Evolutionary conservation across 805 yeast genomes (phyloP).

Genomic region (Cyberlindnera galapagoensis): DNA sequence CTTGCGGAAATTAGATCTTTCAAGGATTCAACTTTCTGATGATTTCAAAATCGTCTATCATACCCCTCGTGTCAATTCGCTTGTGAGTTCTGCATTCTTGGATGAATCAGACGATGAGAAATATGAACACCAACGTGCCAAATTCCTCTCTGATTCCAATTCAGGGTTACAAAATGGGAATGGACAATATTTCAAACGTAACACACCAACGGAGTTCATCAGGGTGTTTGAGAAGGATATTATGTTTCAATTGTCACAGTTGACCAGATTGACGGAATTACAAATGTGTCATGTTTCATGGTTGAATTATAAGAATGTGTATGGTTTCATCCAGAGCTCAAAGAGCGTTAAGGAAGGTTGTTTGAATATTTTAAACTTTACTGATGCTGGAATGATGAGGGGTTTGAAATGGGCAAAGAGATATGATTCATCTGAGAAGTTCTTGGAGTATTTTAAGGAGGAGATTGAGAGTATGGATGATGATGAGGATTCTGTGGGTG

Average conservation of each 20-base stretch:
- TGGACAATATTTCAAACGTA: constrained; percentile 9
- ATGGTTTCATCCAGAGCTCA: constrained; percentile 22
- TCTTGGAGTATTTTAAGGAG: constrained; percentile 13
- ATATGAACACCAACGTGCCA: not conserved
- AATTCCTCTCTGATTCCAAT: constrained; percentile 19
- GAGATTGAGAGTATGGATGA: constrained; percentile 12
- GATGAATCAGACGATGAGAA: not conserved
- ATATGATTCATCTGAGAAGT: constrained; percentile 9
- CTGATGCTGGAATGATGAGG: constrained; percentile 44
- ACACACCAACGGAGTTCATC: constrained; percentile 14
- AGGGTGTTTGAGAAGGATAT: constrained; percentile 21
- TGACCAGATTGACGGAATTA: constrained; percentile 30
- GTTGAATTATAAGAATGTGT: constrained; percentile 35
- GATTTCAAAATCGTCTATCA: constrained; percentile 49
- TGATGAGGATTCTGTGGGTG: constrained; percentile 4
- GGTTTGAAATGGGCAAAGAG: constrained; percentile 38
- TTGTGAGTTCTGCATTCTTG: constrained; percentile 19
- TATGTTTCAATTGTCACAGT: constrained; percentile 23
- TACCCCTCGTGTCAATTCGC: constrained; percentile 12
- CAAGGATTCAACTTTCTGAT: constrained; percentile 51
- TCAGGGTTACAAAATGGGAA: constrained; percentile 15
- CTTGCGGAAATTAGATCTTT: constrained; percentile 48
- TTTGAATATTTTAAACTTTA: constrained; percentile 30
- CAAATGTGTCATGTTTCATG: constrained; percentile 39
- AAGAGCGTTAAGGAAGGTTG: constrained; percentile 12